phyloP scores from a whole-genome alignment of 192 early-diverging fungal species.

The Funneliformis geosporum region DNA sequence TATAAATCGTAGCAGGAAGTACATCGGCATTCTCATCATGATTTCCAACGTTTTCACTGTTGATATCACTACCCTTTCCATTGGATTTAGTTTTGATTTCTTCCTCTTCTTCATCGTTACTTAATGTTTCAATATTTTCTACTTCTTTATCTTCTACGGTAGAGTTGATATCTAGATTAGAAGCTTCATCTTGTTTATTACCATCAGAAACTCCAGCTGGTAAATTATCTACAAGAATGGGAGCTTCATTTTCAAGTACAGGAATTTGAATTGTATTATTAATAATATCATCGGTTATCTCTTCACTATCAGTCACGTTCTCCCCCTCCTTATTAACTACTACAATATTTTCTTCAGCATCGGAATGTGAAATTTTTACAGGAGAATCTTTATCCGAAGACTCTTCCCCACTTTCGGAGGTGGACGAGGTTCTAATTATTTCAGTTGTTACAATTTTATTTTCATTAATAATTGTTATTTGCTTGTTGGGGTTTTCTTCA shows the following conservation, averaged over 20 bases:
- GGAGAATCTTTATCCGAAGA: not conserved
- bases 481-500: not conserved
- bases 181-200: not conserved
- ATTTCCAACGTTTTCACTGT: no score
- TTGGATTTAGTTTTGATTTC: not conserved
- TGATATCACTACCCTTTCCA: no score
- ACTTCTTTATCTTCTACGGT: not conserved
- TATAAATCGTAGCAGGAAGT: no score
- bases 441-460: not conserved
- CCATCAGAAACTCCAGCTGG: no score
- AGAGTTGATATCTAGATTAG: not conserved
- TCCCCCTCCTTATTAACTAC: not conserved
- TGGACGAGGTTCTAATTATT: not conserved
- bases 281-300: not conserved
- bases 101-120: not conserved
- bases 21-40: no score
- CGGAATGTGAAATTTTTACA: not conserved
- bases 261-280: not conserved
- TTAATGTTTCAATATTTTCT: not conserved
- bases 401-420: not conserved
- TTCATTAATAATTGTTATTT: no score
- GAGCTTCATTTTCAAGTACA: not conserved
- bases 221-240: not conserved
- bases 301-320: not conserved
- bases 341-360: not conserved